Base-by-base conservation (phyloP, 2,329 filamentous ascomycete species). In the Botrytis medusae region DNA sequence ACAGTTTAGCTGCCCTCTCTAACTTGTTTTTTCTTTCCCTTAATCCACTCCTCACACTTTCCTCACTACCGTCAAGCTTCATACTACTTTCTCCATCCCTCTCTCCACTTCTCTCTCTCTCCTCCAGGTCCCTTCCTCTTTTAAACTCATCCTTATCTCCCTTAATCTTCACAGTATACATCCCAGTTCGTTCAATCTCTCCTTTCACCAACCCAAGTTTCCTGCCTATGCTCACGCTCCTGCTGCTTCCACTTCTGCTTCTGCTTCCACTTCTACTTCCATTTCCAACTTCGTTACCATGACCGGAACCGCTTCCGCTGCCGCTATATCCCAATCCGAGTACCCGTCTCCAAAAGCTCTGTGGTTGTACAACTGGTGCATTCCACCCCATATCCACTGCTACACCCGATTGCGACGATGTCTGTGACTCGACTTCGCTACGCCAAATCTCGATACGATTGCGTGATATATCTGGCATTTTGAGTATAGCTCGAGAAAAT, bases 381-480 rank as follows among this genome's bases (percentile, higher is more conserved):
- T 32, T 57, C 65, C 65, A 68, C 16, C 54, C 40, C 25, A 62
- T 48, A 4, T 57, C 62, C 37, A 32, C n/a, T 32, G 57, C 46
- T 16, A 51, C 22, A 65, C 34, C 37, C 20, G 44, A 67, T 37
- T 51, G 46, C 37, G 70, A 72, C n/a, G 70, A 72, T 29, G 70
- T 67, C 42, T 44, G 70, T 29, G 70, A 72, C 37, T 62, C 40
- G 4, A 72, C 61, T 64, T 72, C 70, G 48, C 61, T 67, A 5
- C 70, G 62, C 70, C 70, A 72, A 37, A 72, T 65, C 16, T 72
- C 61, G 37, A 72, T 72, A 5, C 70, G 48, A 48, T 72, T 72
- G 34, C 37, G 46, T 57, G 61, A 34, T 54, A 54, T 37, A 34
- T 64, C 48, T 67, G 70, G 70, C 70, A 72, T 72, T 51, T 72